These are phyloP conservation scores for Globisporangium recalcitrans DNA, from an alignment of 352 stramenopile species.

Conservation along the genomic window DNA sequence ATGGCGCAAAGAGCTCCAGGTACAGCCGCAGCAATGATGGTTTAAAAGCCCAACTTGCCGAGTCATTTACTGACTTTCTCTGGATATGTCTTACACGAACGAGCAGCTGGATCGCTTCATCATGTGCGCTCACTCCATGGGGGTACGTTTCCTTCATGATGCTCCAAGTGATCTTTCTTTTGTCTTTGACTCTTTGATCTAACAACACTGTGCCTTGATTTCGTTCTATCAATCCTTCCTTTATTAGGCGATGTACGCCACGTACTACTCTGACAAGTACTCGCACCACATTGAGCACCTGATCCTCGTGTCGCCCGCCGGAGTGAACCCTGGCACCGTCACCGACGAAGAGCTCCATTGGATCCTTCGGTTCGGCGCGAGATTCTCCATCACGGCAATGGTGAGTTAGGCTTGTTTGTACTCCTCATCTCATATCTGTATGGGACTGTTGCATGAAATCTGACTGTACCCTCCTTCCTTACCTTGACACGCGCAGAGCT, in stretches of 20 bases:
- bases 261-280: slow-evolving; percentile 77
- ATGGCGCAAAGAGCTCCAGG: slow-evolving; percentile 54
- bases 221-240: background rate
- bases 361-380: slow-evolving; percentile 33
- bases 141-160: slow-evolving; percentile 30
- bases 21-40: slow-evolving; percentile 2
- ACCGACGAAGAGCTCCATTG: slow-evolving; percentile 35
- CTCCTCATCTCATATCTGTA: background rate
- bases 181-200: background rate
- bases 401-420: slow-evolving; percentile 19
- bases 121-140: slow-evolving; percentile 75
- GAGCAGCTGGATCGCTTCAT: slow-evolving; percentile 67
- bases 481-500: slow-evolving; percentile 26
- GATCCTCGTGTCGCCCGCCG: slow-evolving; percentile 69
- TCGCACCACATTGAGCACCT: slow-evolving; percentile 64
- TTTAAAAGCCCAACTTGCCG: background rate
- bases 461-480: background rate
- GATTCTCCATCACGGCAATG: slow-evolving; percentile 68
- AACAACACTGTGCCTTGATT: background rate
- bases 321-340: slow-evolving; percentile 40
- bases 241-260: slow-evolving; percentile 68
- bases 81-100: background rate
- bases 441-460: background rate
- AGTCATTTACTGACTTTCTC: background rate
- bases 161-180: background rate